Base-by-base conservation (phyloP, 805 yeast genomes). In the Ogataea saltuana region DNA sequence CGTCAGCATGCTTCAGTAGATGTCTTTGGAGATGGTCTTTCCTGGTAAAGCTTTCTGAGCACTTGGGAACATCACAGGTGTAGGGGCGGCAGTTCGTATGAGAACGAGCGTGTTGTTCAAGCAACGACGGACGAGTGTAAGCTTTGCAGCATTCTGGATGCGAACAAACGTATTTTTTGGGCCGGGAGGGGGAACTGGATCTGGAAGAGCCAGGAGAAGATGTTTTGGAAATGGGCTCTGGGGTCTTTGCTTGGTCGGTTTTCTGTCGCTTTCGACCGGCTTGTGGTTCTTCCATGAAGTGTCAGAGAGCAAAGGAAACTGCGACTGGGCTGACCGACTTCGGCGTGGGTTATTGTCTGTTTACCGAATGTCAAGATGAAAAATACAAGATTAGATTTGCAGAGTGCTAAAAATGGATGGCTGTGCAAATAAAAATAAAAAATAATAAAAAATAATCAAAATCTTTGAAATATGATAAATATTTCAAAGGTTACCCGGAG, bases 21-120 rank as follows among this genome's bases (percentile, higher is more conserved):
- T 89, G 97, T 12, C 93, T 88, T 41, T 81, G 74, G 41, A 89
- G 70, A 65, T 89, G 95, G 51, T 89, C 90, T 44, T 83, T 85
- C 40, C 96, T 73, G 13, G 79, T 69, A 58, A 88, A 93, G 0
- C 83, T 61, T 48, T 77, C 78, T 1, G 65, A 70, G 63, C 99
- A 93, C 4, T 63, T 68, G 2, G 64, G 60, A 12, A 68, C 69
- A 5, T 69, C 65, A 62, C 97, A 86, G 27, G 61, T 63, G 57
- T 76, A 89, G 0, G 96, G 96, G 46, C 95, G 74, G 50, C 85
- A 91, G 49, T 80, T 77, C 4, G 88, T 78, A 62, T 89, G 97
- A 1, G 89, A 72, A 51, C 89, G 72, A 60, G 73, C 67, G 63
- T 89, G 99, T 55, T 88, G 96, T 26, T 83, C 86, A 39, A 93